Conservation (phyloP, 441 rosid genomes). For the Cnidoscolus chayamansa region DNA sequence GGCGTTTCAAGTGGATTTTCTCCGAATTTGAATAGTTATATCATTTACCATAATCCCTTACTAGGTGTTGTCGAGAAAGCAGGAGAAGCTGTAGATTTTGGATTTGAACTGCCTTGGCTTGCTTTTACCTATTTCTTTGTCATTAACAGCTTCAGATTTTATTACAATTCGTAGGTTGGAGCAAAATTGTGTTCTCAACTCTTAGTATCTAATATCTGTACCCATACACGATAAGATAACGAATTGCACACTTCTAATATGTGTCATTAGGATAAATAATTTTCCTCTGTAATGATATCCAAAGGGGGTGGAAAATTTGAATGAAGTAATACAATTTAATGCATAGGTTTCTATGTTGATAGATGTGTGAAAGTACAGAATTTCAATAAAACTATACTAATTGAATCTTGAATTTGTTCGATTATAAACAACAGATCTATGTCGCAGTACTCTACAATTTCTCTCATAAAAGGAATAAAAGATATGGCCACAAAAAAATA, state of each 20-base stretch:
- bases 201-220: too few relatives aligned
- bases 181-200: too few relatives aligned
- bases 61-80: too few relatives aligned
- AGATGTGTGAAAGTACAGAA: not conserved
- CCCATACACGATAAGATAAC: too few relatives aligned
- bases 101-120: too few relatives aligned
- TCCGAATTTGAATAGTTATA: not conserved
- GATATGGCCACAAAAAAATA: not conserved
- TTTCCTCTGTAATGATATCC: too few relatives aligned
- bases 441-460: conserved; percentile 31
- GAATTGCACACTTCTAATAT: too few relatives aligned
- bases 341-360: not conserved
- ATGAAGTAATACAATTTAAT: not conserved
- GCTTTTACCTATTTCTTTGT: too few relatives aligned
- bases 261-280: too few relatives aligned
- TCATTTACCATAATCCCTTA: not conserved
- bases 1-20: not conserved
- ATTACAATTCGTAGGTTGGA: too few relatives aligned
- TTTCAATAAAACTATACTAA: conserved; percentile 17
- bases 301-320: not conserved
- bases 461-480: conserved; percentile 10
- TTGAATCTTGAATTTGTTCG: conserved; percentile 18
- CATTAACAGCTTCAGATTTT: too few relatives aligned
- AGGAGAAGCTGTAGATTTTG: too few relatives aligned
- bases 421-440: conserved; percentile 26